phyloP scores from a whole-genome alignment of 2,329 filamentous ascomycete species.

The Cercospora beticola region DNA sequence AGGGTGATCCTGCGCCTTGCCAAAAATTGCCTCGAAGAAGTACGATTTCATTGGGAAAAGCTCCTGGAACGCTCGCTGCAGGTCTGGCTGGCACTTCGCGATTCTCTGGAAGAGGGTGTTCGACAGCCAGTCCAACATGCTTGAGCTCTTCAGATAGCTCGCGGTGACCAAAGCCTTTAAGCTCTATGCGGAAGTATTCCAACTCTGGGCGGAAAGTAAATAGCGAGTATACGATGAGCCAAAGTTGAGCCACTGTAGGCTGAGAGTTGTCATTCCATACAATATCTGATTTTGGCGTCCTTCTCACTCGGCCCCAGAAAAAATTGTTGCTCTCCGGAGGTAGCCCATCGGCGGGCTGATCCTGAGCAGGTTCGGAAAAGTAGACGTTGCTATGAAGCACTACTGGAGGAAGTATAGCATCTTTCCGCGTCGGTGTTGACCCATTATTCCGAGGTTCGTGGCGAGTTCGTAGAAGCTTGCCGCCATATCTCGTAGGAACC shows the following conservation, averaged over 20 bases:
- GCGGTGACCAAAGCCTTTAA: constrained; percentile 41
- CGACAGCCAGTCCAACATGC: constrained; percentile 45
- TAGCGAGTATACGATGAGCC: constrained; percentile 50
- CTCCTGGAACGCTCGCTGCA: constrained; percentile 29
- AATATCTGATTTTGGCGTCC: constrained; percentile 45
- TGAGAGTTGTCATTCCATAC: constrained; percentile 41
- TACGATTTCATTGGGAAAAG: constrained; percentile 44
- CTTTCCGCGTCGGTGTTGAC: constrained; percentile 13
- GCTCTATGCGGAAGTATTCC: constrained; percentile 47
- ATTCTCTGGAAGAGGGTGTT: constrained; percentile 42
- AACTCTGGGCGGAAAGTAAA: constrained; percentile 46
- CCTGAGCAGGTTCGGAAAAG: constrained; percentile 30
- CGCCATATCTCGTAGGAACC: constrained; percentile 31
- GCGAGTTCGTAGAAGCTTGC: constrained; percentile 15
- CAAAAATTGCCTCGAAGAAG: constrained; percentile 52
- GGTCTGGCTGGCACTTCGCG: constrained; percentile 24
- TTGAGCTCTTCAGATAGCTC: constrained; percentile 45
- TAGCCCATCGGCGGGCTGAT: constrained; percentile 25
- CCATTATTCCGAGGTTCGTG: constrained; percentile 14
- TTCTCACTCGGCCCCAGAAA: constrained; percentile 47
- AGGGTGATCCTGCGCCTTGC: constrained; percentile 47
- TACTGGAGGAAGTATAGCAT: constrained; percentile 25
- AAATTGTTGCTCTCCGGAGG: constrained; percentile 37
- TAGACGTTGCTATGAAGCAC: constrained; percentile 43
- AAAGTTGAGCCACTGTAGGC: constrained; percentile 49